Evolutionary conservation across 306 rosid genomes (phyloP).

Genomic region (Rosa multiflora): DNA sequence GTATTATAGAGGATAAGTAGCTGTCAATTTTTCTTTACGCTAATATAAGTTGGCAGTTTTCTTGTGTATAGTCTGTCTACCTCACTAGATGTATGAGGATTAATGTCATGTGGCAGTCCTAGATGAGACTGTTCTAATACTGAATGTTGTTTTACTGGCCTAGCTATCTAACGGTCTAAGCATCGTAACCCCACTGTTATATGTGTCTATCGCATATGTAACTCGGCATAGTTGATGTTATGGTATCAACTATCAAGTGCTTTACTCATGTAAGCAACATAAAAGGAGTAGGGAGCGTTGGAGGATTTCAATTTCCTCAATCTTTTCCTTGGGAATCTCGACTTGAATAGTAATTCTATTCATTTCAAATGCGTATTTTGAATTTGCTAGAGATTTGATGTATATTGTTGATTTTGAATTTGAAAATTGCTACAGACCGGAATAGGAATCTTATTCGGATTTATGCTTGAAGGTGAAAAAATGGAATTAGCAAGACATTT

Average conservation of each 20-base stretch:
- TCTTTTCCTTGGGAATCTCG: too few relatives aligned
- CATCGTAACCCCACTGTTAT: not conserved
- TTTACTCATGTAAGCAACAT: not conserved
- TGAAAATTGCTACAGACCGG: too few relatives aligned
- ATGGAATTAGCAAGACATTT: too few relatives aligned
- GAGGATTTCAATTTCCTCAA: not conserved
- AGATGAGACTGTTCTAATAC: not conserved
- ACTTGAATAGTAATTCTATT: too few relatives aligned
- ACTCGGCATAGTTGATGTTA: not conserved
- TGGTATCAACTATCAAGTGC: not conserved
- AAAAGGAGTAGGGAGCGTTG: too few relatives aligned
- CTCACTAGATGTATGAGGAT: not conserved
- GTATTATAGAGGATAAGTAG: conserved; percentile 13
- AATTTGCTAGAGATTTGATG: too few relatives aligned
- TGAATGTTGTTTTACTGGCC: not conserved
- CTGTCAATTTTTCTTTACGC: conserved; percentile 27
- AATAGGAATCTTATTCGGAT: too few relatives aligned
- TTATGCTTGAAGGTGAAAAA: too few relatives aligned
- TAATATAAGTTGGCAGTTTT: conserved; percentile 29
- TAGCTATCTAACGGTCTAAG: not conserved
- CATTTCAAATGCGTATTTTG: too few relatives aligned
- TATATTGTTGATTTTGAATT: too few relatives aligned
- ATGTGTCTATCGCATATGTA: not conserved
- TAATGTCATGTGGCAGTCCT: not conserved
- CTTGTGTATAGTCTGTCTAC: not conserved